Base-by-base conservation (phyloP, 1,284 basidiomycete species). In the Rhodotorula sp. region DNA sequence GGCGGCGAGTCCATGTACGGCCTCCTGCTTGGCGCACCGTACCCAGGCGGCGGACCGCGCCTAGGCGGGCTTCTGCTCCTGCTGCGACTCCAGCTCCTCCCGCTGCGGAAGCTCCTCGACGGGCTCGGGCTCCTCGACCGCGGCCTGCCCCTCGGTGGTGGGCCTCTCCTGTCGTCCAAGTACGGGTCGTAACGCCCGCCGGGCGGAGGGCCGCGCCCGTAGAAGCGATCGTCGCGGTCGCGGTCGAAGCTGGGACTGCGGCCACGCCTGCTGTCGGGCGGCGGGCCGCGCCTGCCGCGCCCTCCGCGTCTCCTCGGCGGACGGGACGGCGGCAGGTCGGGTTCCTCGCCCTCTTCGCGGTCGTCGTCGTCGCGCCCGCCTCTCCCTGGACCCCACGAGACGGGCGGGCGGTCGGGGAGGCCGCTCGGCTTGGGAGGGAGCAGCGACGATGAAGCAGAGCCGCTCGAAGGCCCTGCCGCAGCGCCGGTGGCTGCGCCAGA, bases 271-370 rank as follows among this genome's bases (percentile, higher is more conserved):
- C 63, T 49, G 4, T 27, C 27, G 1, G 34, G 42, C 27, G 54
- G 45, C 13, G 19, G 45, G 23, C 48, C n/a, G 7, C 41, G 8
- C 2, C 48, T 41, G 8, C 54, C 19, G 44, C 57, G 42, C 19
- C 55, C 55, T 5, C 56, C 56, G 21, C 56, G 41, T 21, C 41
- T n/a, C 23, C 56, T 57, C 23, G 56, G 56, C 23, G 41, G 41
- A 1, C 16, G 23, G 3, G 42, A 17, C 7, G 46, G 55, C 44
- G 55, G 55, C 12, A n/a, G 13, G 8, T 46, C 66, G 17, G 13
- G 9, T 42, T 67, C 66, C n/a, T 67, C 66, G n/a, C 66, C 66
- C 44, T 67, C 66, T 16, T 67, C 66, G 21, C 66, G 54, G 48
- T 67, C 66, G 10, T 54, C 52, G 45, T 41, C 45, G 23, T 21